phyloP scores from a whole-genome alignment of 1,139 yeast genomes.

The Eremothecium cymbalariae region DNA sequence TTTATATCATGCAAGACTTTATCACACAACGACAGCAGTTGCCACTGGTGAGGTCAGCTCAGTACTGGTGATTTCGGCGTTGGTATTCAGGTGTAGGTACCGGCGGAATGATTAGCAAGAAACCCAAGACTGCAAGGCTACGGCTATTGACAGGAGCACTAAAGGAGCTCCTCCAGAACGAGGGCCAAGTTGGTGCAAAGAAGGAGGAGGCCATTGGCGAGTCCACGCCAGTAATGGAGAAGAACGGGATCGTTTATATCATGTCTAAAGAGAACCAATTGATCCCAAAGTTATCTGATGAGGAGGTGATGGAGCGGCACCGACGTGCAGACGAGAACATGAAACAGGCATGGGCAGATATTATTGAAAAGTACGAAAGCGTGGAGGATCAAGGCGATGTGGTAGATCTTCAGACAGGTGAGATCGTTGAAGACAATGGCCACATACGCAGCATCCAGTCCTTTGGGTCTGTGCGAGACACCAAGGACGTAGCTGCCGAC shows the following conservation, averaged over 20 bases:
- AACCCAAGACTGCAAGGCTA: constrained; percentile 13
- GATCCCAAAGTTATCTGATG: constrained; percentile 31
- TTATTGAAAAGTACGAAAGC: constrained; percentile 46
- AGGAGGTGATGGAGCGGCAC: constrained; percentile 29
- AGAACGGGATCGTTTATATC: constrained; percentile 21
- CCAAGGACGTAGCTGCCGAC: constrained; percentile 5
- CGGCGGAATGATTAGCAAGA: constrained; percentile 10
- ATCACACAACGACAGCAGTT: too few species aligned
- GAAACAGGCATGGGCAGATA: constrained; percentile 43
- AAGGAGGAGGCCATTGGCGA: background rate
- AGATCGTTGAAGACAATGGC: constrained; percentile 53
- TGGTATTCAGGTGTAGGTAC: too few species aligned
- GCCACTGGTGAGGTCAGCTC: too few species aligned
- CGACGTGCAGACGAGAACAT: constrained; percentile 34
- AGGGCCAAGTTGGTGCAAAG: too few species aligned
- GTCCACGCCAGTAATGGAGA: background rate
- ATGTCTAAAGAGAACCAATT: constrained; percentile 28
- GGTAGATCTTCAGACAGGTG: constrained; percentile 54
- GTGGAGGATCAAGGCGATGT: constrained; percentile 58
- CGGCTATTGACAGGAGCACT: constrained; percentile 23
- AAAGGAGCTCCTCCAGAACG: constrained; percentile 15
- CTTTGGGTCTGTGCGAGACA: background rate
- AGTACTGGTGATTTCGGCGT: too few species aligned
- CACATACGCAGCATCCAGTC: constrained; percentile 38
- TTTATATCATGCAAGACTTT: too few species aligned